A percentile compares a stretch with the other conserved stretches of the same genome.
phyloP scores from a whole-genome alignment of 805 yeast genomes.

The Nakazawaea holstii region DNA sequence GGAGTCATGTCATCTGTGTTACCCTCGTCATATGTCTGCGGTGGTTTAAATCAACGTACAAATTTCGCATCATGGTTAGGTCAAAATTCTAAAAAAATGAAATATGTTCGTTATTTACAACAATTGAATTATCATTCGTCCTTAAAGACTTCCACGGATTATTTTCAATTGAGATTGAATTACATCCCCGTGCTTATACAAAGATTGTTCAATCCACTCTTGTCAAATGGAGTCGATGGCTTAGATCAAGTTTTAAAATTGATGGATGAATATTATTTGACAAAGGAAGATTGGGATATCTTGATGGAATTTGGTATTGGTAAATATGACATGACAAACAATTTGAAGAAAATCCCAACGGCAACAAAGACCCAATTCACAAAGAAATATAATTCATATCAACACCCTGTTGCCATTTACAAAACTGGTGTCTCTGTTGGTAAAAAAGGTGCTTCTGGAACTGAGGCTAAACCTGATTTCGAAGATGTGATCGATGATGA shows the following conservation, averaged over 20 bases:
- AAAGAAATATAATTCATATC: slow-evolving; percentile 64
- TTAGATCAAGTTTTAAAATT: slow-evolving; percentile 58
- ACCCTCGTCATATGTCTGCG: slow-evolving; percentile 74
- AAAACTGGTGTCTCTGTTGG: slow-evolving; percentile 61
- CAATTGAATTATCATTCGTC: slow-evolving; percentile 87
- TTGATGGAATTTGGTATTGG: slow-evolving; percentile 84
- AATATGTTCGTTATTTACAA: slow-evolving; percentile 72
- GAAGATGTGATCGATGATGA: slow-evolving; percentile 71
- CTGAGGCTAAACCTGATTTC: slow-evolving; percentile 47
- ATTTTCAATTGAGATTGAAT: slow-evolving; percentile 66
- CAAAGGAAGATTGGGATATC: slow-evolving; percentile 90
- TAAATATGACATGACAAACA: slow-evolving; percentile 31
- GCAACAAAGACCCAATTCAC: slow-evolving; percentile 85
- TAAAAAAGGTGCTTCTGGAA: slow-evolving; percentile 25
- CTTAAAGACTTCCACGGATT: slow-evolving; percentile 71
- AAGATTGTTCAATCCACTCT: slow-evolving; percentile 54
- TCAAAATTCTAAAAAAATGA: slow-evolving; percentile 78
- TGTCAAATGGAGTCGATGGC: slow-evolving; percentile 53
- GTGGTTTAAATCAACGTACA: slow-evolving; percentile 61
- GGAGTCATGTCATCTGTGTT: slow-evolving; percentile 80
- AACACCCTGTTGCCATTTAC: slow-evolving; percentile 85
- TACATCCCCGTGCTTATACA: slow-evolving; percentile 63
- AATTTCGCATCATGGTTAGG: slow-evolving; percentile 87
- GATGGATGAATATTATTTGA: slow-evolving; percentile 81
- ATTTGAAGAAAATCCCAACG: slow-evolving; percentile 62